Conservation (phyloP, 768 basidiomycete species). For the Boletus rubropictus region DNA sequence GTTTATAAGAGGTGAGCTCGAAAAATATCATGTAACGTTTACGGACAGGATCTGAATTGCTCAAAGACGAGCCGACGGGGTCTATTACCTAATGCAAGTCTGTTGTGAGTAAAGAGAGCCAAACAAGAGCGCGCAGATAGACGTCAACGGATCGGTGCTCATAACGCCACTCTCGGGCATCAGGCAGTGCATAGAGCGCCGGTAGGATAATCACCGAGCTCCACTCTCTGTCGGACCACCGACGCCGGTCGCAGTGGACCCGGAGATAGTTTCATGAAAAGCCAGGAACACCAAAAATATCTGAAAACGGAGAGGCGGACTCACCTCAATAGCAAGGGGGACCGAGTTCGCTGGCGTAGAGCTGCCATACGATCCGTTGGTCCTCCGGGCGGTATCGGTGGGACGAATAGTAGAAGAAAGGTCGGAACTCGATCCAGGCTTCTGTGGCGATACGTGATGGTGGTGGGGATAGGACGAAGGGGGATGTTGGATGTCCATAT, state of each 20-base stretch:
- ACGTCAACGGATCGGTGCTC: conserved; percentile 4
- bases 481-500: conserved; percentile 7
- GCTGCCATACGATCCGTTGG: conserved; percentile 14
- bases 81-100: conserved; percentile 28
- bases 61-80: conserved; percentile 7
- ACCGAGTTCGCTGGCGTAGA: conserved; percentile 26
- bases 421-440: conserved; percentile 24
- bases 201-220: conserved; percentile 21
- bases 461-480: conserved; percentile 4
- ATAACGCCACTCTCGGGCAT: not conserved
- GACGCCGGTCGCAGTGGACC: conserved; percentile 10
- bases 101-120: conserved; percentile 5
- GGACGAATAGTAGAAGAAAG: conserved; percentile 18
- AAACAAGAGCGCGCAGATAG: conserved; percentile 9
- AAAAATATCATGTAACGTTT: conserved; percentile 10
- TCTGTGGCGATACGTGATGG: conserved; percentile 16
- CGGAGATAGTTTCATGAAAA: conserved; percentile 17
- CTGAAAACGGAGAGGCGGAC: conserved; percentile 3
- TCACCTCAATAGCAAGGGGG: conserved; percentile 20
- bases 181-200: conserved; percentile 1
- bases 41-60: conserved; percentile 19
- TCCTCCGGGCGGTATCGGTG: conserved; percentile 27
- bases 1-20: conserved; percentile 21
- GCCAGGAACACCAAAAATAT: conserved; percentile 2
- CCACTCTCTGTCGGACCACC: conserved; percentile 8